Conservation (phyloP, 495 filamentous ascomycete genomes). For the Penicillium macrosclerotiorum region DNA sequence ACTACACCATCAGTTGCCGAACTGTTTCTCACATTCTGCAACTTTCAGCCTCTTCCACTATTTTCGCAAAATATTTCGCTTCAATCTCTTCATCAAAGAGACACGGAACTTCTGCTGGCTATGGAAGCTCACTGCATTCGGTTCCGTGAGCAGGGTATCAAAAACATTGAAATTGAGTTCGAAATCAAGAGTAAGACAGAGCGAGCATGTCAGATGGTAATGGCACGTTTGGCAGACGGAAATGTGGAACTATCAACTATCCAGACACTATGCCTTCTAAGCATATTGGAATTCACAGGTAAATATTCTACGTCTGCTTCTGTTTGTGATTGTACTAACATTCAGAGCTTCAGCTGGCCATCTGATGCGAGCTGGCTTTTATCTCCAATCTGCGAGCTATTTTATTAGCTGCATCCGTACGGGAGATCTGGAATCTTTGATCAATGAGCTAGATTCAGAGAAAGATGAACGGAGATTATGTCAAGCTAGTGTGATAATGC, state of each 20-base stretch:
- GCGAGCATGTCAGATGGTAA: constrained; percentile 27
- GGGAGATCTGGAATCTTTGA: constrained; percentile 15
- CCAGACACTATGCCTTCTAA: constrained; percentile 40
- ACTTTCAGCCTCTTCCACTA: constrained; percentile 40
- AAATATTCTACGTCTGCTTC: neutral
- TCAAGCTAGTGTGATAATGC: constrained; percentile 37
- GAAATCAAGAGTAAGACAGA: constrained; percentile 26
- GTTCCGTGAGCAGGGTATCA: constrained; percentile 18
- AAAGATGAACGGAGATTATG: constrained; percentile 38
- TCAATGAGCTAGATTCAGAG: constrained; percentile 21
- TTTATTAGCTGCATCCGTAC: constrained; percentile 33
- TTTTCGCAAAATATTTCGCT: constrained; percentile 27
- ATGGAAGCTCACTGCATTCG: constrained; percentile 37
- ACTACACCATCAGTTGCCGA: constrained; percentile 9
- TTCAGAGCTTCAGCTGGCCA: constrained; percentile 27
- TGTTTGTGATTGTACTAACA: neutral
- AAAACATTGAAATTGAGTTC: constrained; percentile 6
- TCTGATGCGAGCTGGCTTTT: constrained; percentile 35
- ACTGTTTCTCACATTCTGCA: constrained; percentile 34
- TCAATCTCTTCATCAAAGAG: constrained; percentile 21
- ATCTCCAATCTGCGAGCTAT: constrained; percentile 34
- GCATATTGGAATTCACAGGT: constrained; percentile 43
- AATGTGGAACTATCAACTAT: constrained; percentile 41
- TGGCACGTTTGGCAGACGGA: constrained; percentile 31
- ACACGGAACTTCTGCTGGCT: constrained; percentile 34